These are phyloP conservation scores for Amphicarpaea edgeworthii DNA, from an alignment of 306 rosid genomes.

Conservation along the genomic window DNA sequence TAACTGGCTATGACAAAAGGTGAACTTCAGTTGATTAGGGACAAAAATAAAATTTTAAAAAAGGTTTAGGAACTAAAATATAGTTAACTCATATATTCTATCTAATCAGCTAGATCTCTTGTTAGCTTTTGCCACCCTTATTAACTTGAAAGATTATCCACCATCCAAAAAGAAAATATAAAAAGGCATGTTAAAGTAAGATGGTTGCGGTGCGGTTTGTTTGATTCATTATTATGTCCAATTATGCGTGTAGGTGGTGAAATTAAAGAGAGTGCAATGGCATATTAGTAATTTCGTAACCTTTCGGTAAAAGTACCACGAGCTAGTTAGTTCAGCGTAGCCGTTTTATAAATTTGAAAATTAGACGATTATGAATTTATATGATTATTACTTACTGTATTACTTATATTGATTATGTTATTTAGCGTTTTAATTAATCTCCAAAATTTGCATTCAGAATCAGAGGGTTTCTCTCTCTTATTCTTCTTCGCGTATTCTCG, in stretches of 20 bases:
- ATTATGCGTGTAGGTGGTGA: slow-evolving; percentile 22
- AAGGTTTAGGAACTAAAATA: too few species aligned
- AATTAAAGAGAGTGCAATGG: slow-evolving; percentile 37
- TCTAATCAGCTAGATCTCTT: too few species aligned
- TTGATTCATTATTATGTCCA: slow-evolving; percentile 31
- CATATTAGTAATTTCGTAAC: not conserved
- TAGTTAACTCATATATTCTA: too few species aligned
- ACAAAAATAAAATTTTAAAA: too few species aligned
- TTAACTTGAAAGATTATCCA: too few species aligned
- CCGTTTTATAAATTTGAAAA: slow-evolving; percentile 62
- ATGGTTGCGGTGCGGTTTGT: slow-evolving; percentile 9
- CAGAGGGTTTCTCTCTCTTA: slow-evolving; percentile 27
- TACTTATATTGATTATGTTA: not conserved
- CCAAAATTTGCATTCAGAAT: slow-evolving; percentile 21
- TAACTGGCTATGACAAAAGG: too few species aligned
- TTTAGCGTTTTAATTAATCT: slow-evolving; percentile 40
- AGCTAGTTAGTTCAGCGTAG: slow-evolving; percentile 37
- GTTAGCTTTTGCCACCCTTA: too few species aligned
- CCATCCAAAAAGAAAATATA: not conserved
- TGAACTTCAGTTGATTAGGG: too few species aligned
- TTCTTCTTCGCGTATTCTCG: slow-evolving; percentile 11
- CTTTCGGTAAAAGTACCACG: not conserved
- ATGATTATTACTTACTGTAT: slow-evolving; percentile 5
- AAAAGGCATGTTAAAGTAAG: not conserved
- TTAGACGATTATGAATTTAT: slow-evolving; percentile 22